Evolutionary conservation across 2,329 filamentous ascomycete genomes (phyloP).

Genomic region (Venturia oleaginea): DNA sequence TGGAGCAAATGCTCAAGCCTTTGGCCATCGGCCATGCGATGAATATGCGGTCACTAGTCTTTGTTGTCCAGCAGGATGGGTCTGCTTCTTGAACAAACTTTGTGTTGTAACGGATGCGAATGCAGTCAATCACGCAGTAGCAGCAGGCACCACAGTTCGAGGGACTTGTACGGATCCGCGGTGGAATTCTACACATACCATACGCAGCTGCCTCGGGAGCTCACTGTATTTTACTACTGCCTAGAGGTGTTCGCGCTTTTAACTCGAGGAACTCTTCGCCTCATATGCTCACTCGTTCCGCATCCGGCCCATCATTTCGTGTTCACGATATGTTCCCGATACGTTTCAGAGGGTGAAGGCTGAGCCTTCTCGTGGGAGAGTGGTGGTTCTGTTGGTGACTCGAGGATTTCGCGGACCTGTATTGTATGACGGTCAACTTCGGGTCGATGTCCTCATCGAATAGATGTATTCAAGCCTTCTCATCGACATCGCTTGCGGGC

Average conservation of each 20-base stretch:
- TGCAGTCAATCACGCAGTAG: neutral
- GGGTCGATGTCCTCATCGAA: neutral
- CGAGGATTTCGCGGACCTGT: neutral
- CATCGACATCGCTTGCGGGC: constrained; percentile 9
- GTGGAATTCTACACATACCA: neutral
- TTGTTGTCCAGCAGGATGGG: constrained; percentile 12
- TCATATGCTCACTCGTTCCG: neutral
- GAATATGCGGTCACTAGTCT: neutral
- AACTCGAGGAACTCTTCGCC: neutral
- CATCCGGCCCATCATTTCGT: neutral
- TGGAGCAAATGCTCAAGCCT: neutral
- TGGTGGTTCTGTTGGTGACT: neutral
- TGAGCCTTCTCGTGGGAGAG: neutral
- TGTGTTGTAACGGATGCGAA: constrained; percentile 12
- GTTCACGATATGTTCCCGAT: neutral
- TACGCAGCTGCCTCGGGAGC: neutral
- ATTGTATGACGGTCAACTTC: neutral
- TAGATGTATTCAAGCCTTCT: neutral
- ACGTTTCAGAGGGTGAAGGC: neutral
- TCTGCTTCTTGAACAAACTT: constrained; percentile 9
- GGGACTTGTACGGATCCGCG: constrained; percentile 11
- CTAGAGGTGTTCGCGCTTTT: neutral
- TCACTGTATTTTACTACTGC: neutral
- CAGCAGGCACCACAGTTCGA: constrained; percentile 1
- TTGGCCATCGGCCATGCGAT: neutral